phyloP scores from a whole-genome alignment of 352 stramenopile species.

The Phytopythium delawarense region DNA sequence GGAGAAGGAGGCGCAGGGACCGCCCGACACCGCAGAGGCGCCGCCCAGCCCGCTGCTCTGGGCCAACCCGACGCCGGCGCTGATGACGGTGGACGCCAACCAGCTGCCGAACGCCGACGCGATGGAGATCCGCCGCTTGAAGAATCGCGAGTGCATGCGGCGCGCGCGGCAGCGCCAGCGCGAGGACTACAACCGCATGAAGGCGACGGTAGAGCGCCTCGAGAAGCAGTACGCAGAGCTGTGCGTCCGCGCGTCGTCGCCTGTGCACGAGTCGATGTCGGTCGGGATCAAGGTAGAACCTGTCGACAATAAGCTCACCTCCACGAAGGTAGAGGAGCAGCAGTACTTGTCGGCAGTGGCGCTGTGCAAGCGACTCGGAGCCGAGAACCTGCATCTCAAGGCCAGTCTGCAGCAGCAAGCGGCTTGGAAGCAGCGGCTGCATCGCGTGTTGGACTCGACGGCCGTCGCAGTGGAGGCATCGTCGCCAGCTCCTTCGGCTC shows the following conservation, averaged over 20 bases:
- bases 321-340: background rate
- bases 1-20: too few species aligned
- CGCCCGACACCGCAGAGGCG: too few species aligned
- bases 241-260: conserved; percentile 13
- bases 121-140: conserved; percentile 15
- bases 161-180: conserved; percentile 27
- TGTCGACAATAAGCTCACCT: too few species aligned
- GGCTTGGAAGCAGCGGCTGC: conserved; percentile 26
- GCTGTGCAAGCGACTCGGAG: conserved; percentile 21
- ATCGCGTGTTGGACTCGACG: conserved; percentile 22
- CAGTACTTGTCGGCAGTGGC: conserved; percentile 25
- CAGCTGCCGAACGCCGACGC: too few species aligned
- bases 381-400: conserved; percentile 39
- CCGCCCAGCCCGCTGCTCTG: too few species aligned
- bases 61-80: too few species aligned
- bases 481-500: background rate
- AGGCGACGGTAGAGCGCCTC: conserved; percentile 23
- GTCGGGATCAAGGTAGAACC: too few species aligned
- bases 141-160: conserved; percentile 45
- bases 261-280: too few species aligned
- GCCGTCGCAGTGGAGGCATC: background rate
- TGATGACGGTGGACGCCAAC: too few species aligned
- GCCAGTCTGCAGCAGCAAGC: conserved; percentile 32
- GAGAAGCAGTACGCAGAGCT: conserved; percentile 34
- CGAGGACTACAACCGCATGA: conserved; percentile 32